Base-by-base conservation (phyloP, 2,329 filamentous ascomycete species). In the Penicillium nordicum region DNA sequence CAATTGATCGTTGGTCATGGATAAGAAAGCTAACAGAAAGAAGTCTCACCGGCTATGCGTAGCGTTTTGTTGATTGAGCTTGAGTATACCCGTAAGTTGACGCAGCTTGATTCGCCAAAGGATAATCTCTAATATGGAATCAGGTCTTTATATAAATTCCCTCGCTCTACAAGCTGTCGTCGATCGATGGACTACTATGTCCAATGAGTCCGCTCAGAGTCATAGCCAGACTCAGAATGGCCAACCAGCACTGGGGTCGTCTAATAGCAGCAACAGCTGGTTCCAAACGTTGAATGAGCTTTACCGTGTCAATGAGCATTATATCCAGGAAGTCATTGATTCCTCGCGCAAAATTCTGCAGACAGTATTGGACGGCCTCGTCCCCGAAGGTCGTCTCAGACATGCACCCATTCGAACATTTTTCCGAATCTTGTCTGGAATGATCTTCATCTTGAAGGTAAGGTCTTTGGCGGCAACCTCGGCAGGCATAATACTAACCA, bases 81-180 rank as follows among this genome's bases (percentile, higher is more conserved):
- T 69, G 91, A 97, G 69, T 97, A 97, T 70, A 91, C 93, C 27
- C 85, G 93, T 67, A 89, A 71, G 75, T 73, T 9, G 21, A 50
- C 23, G 1, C n/a, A 27, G 12, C n/a, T n/a, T 18, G 36, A 38
- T 43, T 44, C 2, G 11, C 16, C 11, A 21, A 36, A 44, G 38
- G 16, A 36, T 21, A 23, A 16, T 7, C 18, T n/a, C 58, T 66
- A 50, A 67, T 55, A 40, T 40, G 16, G 14, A 57, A 36, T 16
- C 57, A 74, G 76, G 76, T 14, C 63, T 97, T 49, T 97, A 97
- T 70, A 84, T 97, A 76, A 97, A 97, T 72, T 96, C 92, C 0
- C 80, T 99, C 2, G 92, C 92, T 2, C 79, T 99, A 2, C 94
- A 99, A 75, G 94, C 94, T 23, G 92, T 97, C 4, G 91, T 97